Base-by-base conservation (phyloP, 78 protist genomes). In the Polysphondylium violaceum region DNA sequence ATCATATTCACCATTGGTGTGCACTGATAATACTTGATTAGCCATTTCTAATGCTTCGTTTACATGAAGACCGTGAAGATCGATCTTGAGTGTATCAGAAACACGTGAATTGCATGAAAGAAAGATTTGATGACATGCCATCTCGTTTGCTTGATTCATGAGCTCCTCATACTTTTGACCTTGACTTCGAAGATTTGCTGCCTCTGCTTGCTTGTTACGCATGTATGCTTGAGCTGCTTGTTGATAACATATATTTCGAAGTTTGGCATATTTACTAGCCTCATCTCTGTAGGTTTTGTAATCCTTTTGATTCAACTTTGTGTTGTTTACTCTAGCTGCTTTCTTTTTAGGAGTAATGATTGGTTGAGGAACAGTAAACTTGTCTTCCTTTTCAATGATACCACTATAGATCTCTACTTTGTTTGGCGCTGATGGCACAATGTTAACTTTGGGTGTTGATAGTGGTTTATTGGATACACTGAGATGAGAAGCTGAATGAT, bases 41-140 rank as follows among this genome's bases (percentile, higher is more conserved):
- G 58, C 91, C 77, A 83, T 69, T 16, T 83, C 91, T 23, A 83
- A 58, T 16, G 91, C 91, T 14, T 83, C 91, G 35, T 33, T 21
- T 2, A 83, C 91, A 44, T 83, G 79, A 2, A 83, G 35, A 59
- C 91, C 91, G 69, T 83, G 91, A 17, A 83, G 43, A 83, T 83
- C 91, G 1, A 83, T 55, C 40, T 43, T 83, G 0, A 83, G 53
- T 23, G 79, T 67, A 69, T 83, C 91, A 58, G 40, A 35, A 41
- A 56, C 38, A 27, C 91, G 16, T 19, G 73, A 58, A 58, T 83
- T 83, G 40, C 77, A 53, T 38, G 47, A 60, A 19, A 83, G 8
- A 50, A 83, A 83, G 29, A 83, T 83, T 56, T 69, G 91, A 59
- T 83, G 67, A 6, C 64, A 25, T 43, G 91, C 79, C 55, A 50